Conservation (phyloP, 495 filamentous ascomycete species). For the Entonaema liquescens region DNA sequence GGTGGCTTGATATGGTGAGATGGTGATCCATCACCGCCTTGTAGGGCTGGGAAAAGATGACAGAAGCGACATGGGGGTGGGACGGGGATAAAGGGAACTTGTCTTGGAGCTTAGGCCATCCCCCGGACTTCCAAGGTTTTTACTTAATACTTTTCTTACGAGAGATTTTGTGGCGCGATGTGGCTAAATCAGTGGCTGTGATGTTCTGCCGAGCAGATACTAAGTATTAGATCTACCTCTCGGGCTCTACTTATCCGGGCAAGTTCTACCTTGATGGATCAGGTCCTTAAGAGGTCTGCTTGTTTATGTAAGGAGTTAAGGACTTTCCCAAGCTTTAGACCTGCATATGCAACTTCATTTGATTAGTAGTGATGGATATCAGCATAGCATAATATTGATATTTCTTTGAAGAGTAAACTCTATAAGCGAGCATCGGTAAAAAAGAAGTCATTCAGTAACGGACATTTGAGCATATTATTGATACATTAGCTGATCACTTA, state of each 20-base stretch:
- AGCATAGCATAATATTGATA: background rate
- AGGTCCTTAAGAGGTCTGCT: background rate
- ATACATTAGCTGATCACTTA: background rate
- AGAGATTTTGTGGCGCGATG: background rate
- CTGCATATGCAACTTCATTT: constrained; percentile 2
- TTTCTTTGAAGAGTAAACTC: background rate
- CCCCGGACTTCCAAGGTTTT: constrained; percentile 2
- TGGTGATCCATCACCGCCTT: constrained; percentile 31
- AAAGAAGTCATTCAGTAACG: background rate
- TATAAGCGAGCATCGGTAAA: background rate
- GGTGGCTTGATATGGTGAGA: constrained; percentile 32
- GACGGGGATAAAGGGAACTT: background rate
- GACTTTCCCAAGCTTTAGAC: background rate
- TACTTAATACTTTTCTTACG: background rate
- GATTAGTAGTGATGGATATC: background rate
- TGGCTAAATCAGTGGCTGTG: background rate
- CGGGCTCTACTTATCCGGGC: no score
- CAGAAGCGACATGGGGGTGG: background rate
- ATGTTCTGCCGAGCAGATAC: no score
- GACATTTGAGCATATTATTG: constrained; percentile 1
- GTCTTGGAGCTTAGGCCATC: constrained; percentile 8
- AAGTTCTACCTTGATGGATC: background rate
- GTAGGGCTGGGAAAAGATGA: constrained; percentile 29
- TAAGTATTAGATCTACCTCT: no score
- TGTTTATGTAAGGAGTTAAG: constrained; percentile 6